Percentiles rank a stretch among this genome's conserved stretches.
phyloP scores from a whole-genome alignment of 441 rosid genomes.

The Jatropha multifida region DNA sequence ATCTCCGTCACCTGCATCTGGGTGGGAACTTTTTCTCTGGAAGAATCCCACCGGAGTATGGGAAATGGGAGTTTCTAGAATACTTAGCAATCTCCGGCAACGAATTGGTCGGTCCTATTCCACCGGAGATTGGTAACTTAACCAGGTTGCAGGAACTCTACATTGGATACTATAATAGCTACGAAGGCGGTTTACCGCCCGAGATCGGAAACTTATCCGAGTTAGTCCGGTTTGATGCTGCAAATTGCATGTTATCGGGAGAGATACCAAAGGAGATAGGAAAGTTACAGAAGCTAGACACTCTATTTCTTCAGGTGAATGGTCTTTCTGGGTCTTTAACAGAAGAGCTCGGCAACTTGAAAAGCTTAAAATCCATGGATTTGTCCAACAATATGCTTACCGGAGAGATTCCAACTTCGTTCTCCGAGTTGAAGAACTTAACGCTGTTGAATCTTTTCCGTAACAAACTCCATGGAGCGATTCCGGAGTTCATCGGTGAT shows the following conservation, averaged over 20 bases:
- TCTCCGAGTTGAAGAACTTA: slow-evolving; percentile 62
- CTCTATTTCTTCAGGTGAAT: slow-evolving; percentile 91
- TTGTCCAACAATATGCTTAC: slow-evolving; percentile 77
- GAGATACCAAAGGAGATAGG: slow-evolving; percentile 70
- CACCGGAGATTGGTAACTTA: slow-evolving; percentile 81
- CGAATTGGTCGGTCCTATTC: slow-evolving; percentile 68
- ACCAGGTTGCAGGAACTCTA: slow-evolving; percentile 60
- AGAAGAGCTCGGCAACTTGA: slow-evolving; percentile 59
- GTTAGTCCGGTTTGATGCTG: slow-evolving; percentile 71
- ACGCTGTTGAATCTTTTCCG: slow-evolving; percentile 82
- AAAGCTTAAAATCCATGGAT: slow-evolving; percentile 84
- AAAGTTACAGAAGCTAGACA: slow-evolving; percentile 71
- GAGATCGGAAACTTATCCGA: slow-evolving; percentile 84
- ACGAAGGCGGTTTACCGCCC: slow-evolving; percentile 62
- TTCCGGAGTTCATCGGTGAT: slow-evolving; percentile 81
- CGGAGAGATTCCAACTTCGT: slow-evolving; percentile 75
- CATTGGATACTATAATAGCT: slow-evolving; percentile 76
- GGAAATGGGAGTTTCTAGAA: slow-evolving; percentile 63
- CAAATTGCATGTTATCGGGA: slow-evolving; percentile 76
- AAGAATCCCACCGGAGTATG: slow-evolving; percentile 65
- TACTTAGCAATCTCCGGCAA: slow-evolving; percentile 86
- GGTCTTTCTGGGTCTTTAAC: slow-evolving; percentile 60
- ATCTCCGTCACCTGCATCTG: slow-evolving; percentile 76
- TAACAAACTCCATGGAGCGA: slow-evolving; percentile 81
- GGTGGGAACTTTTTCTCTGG: slow-evolving; percentile 92